Percentiles rank a stretch among this genome's conserved stretches.
Evolutionary conservation across 345 rosid genomes (phyloP).

Genomic region (Psidium friedrichsthalianum): DNA sequence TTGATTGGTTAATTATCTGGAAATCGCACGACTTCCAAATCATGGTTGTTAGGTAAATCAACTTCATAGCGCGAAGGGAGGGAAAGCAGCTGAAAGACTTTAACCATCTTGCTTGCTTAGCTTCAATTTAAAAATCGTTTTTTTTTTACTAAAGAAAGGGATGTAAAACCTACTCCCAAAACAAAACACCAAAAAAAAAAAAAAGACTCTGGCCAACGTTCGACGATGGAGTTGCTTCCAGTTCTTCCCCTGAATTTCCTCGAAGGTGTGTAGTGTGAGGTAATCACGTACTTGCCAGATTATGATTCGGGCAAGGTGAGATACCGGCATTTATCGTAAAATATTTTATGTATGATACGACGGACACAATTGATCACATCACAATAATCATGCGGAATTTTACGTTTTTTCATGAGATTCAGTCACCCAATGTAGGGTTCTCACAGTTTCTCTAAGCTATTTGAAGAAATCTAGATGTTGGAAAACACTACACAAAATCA

Average conservation of each 20-base stretch:
- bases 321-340: too few relatives aligned
- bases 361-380: too few relatives aligned
- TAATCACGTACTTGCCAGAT: not conserved
- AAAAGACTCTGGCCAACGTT: not conserved
- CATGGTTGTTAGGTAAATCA: not conserved
- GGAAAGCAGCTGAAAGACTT: not conserved
- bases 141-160: rapidly evolving
- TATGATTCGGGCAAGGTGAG: not conserved
- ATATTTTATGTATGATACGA: too few relatives aligned
- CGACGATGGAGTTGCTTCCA: not conserved
- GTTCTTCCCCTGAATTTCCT: not conserved
- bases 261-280: not conserved
- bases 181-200: too few relatives aligned
- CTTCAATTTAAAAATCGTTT: too few relatives aligned
- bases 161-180: not conserved
- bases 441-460: too few relatives aligned
- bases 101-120: not conserved
- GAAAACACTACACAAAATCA: too few relatives aligned
- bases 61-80: not conserved
- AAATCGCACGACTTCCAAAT: not conserved
- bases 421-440: too few relatives aligned
- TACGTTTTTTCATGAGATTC: too few relatives aligned
- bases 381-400: too few relatives aligned
- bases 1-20: not conserved
- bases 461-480: too few relatives aligned